Evolutionary conservation across 202 grass and related monocot species (phyloP).

Genomic region (Zoysia matrella): DNA sequence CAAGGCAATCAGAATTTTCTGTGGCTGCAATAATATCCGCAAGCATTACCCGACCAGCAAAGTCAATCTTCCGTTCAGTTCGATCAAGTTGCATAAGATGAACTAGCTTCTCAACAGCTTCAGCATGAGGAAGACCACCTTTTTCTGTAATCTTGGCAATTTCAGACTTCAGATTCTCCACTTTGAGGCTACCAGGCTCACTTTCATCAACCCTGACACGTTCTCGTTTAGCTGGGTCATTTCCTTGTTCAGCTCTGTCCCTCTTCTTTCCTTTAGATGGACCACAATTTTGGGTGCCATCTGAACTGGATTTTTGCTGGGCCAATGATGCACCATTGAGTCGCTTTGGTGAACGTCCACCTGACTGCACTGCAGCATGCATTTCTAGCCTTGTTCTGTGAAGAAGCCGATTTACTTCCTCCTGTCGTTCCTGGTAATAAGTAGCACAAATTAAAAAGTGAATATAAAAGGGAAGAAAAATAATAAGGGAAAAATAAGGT

Average conservation of each 20-base stretch:
- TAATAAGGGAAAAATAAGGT: conserved; percentile 4
- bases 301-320: conserved; percentile 74
- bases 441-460: conserved; percentile 18
- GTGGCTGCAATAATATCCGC: conserved; percentile 84
- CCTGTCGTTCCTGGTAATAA: conserved; percentile 78
- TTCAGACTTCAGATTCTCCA: conserved; percentile 62
- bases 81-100: neutral
- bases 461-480: neutral
- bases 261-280: too few species aligned
- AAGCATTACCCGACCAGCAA: conserved; percentile 68
- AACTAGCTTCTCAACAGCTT: too few species aligned
- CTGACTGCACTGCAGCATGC: conserved; percentile 53
- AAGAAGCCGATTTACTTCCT: conserved; percentile 87
- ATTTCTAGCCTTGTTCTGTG: conserved; percentile 36
- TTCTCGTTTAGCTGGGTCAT: too few species aligned
- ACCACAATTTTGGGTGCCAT: conserved; percentile 66
- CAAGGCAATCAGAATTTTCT: conserved; percentile 67
- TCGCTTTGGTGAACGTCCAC: conserved; percentile 80
- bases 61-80: conserved; percentile 74
- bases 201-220: conserved; percentile 59
- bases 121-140: too few species aligned
- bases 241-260: too few species aligned
- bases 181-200: conserved; percentile 60
- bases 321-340: conserved; percentile 63
- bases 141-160: too few species aligned